Percentiles rank a stretch among this genome's conserved stretches.
These are phyloP conservation scores for Hymenoscyphus salicellus DNA, from an alignment of 2,329 filamentous ascomycete genomes.

Conservation along the genomic window DNA sequence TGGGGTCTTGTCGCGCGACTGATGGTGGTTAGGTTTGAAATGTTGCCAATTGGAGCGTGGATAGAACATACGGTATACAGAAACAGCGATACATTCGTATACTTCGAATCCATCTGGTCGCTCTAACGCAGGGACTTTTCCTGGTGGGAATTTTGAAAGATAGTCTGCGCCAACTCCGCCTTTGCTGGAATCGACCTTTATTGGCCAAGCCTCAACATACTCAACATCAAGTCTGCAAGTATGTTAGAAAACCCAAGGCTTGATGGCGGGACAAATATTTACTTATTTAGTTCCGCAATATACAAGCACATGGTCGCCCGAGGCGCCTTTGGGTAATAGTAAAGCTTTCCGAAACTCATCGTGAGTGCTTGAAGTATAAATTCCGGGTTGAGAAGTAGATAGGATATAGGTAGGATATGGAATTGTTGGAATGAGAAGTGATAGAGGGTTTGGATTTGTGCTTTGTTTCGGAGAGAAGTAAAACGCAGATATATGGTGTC, in stretches of 20 bases:
- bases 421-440: too few relatives aligned
- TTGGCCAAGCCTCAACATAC: constrained; percentile 22
- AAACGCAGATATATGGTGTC: too few relatives aligned
- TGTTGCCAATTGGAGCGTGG: background rate
- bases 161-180: constrained; percentile 26
- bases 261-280: background rate
- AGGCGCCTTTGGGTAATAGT: constrained; percentile 28
- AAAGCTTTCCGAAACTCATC: constrained; percentile 28
- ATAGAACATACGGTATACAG: constrained; percentile 11
- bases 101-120: constrained; percentile 22
- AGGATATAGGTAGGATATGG: too few relatives aligned
- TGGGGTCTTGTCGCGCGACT: constrained; percentile 27
- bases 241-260: background rate
- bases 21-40: background rate
- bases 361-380: background rate
- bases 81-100: constrained; percentile 25
- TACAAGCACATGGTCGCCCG: constrained; percentile 27
- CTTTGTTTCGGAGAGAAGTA: too few relatives aligned
- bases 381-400: too few relatives aligned
- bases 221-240: constrained; percentile 24
- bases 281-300: constrained; percentile 19
- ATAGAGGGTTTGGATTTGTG: too few relatives aligned
- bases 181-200: constrained; percentile 26
- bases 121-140: constrained; percentile 25
- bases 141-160: constrained; percentile 25